Evolutionary conservation across 768 basidiomycete genomes (phyloP), one percentile per base, ranked within the genome.

Genomic region (Psilocybe sp.): DNA sequence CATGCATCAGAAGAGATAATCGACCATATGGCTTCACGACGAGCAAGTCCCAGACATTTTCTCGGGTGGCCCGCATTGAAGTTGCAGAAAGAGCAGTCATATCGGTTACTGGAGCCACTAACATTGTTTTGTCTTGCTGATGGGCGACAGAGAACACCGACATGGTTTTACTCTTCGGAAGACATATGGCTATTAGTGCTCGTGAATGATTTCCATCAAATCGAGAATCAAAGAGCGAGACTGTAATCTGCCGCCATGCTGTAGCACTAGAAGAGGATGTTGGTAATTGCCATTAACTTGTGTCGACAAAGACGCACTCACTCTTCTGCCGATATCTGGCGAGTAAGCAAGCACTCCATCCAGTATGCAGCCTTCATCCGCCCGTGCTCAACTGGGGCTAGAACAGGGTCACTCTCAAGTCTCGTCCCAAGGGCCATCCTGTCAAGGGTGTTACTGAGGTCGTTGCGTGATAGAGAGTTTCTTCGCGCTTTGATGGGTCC

Each of bases 331-430:
- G 72, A 55, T 14, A 82, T 69, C n/a, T 77, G 69, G 46, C 77
- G 74, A 12, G 76, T 71, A 46, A 73, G 64, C 13, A 92, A 54
- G 44, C 68, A 74, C 56, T 90, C 81, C 66, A 85, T 79, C 89
- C 89, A 92, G 60, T 81, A 87, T 0, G 82, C 73, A 1, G 86
- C 78, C 46, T 80, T 81, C 81, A 89, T 85, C 51, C 82, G 74
- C 5, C 79, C 81, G 59, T 85, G 76, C 50, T 85, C 82, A 15
- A 74, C 70, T 0, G 77, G 70, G 10, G 69, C 60, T 1, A 72
- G 50, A 12, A 66, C 54, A 1, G 61, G 49, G 15, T 82, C 81
- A 6, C 63, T 54, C 2, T 80, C 83, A 2, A 69, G 58, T 31
- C 70, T 69, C 2, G 75, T 72, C n/a, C 79, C 81, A 5, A 85